phyloP scores from a whole-genome alignment of 2,329 filamentous ascomycete species.

The Sclerotiophoma versabilis region DNA sequence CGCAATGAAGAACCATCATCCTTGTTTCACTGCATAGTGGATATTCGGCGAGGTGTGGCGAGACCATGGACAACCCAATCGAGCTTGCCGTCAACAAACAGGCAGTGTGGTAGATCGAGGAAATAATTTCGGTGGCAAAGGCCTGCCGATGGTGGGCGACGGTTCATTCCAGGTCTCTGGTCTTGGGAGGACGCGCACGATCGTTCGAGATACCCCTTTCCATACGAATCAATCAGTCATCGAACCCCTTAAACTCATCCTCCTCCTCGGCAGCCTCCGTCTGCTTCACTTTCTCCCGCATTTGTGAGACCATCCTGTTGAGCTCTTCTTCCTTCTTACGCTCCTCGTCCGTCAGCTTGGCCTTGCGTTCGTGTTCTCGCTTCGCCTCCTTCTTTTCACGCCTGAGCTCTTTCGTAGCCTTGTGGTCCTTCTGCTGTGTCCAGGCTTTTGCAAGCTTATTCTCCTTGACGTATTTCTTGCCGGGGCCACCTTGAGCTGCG shows the following conservation, averaged over 20 bases:
- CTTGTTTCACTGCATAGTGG: not conserved
- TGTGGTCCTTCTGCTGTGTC: slow-evolving; percentile 48
- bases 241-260: slow-evolving; percentile 47
- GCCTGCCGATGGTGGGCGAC: not conserved
- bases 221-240: slow-evolving; percentile 29
- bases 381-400: slow-evolving; percentile 45
- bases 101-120: not conserved
- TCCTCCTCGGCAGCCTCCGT: slow-evolving; percentile 35
- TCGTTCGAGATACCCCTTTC: not conserved
- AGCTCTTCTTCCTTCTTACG: slow-evolving; percentile 45
- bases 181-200: not conserved
- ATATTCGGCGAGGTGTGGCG: not conserved
- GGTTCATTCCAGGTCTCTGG: not conserved
- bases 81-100: not conserved
- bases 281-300: slow-evolving; percentile 35
- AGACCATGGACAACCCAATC: not conserved
- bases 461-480: slow-evolving; percentile 35
- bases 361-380: slow-evolving; percentile 38
- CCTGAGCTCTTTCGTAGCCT: slow-evolving; percentile 39
- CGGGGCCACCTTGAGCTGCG: slow-evolving; percentile 31
- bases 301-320: slow-evolving; percentile 41
- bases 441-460: slow-evolving; percentile 41
- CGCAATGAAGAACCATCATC: not conserved
- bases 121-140: not conserved
- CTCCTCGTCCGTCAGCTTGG: slow-evolving; percentile 38